Evolutionary conservation across 371 early-diverging fungal species (phyloP), one percentile per base, ranked within the genome.

Genomic region (Mortierella sp.): DNA sequence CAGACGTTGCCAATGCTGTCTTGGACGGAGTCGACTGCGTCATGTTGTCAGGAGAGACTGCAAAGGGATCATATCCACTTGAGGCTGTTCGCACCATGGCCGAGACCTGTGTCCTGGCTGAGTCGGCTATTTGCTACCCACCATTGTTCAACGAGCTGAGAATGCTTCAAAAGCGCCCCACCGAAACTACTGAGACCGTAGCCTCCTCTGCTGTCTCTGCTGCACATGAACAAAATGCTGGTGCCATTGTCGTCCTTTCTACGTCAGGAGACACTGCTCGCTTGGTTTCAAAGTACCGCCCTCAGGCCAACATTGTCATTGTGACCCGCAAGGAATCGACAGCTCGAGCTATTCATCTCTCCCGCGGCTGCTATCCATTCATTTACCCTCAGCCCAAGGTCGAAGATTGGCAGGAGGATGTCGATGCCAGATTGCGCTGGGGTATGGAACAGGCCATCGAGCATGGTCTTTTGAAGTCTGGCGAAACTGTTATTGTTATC

Each of bases 21-120:
- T 80, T 97, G 69, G 98, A 98, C 85, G 99, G 98, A 62, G 95
- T 97, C 49, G 99, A 98, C 86, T 95, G 97, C 84, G 98, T 99
- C 77, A 99, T 99, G 99, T 89, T 99, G 64, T 97, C 98, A 62
- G 98, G 97, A 71, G 99, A 99, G 88, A 99, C 98, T 3, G 99
- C 99, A 64, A 96, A 96, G 86, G 99, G 93, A 16, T 76, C 72
- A 71, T 96, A 97, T 86, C 93, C 95, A 63, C 83, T 93, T 69
- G 92, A 96, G 76, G 90, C 91, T 63, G 86, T 95, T 39, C 68
- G 85, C 57, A 94, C 94, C 79, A 96, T 96, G 96, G 87, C 90
- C 73, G 90, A 93, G 64, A 92, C 91, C 51, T 90, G 93, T 75
- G 73, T 88, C 35, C 85, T 94, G 22, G 94, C 96, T 54, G 96